Evolutionary conservation across 1,139 yeast species (phyloP).

Genomic region (Eremothecium cymbalariae): DNA sequence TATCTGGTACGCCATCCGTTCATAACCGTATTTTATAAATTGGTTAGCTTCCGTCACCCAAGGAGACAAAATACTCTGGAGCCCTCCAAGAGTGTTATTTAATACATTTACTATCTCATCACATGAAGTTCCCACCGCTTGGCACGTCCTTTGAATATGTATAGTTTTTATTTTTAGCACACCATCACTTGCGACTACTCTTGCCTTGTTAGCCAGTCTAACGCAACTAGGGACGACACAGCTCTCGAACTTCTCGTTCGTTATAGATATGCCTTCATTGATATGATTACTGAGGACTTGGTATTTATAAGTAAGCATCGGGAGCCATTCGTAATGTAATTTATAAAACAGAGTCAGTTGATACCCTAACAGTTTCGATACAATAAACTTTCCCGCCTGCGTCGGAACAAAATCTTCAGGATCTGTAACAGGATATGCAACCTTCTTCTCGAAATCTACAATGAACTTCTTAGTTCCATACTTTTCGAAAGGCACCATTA

Average conservation of each 20-base stretch:
- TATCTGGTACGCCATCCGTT: too few species aligned
- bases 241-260: too few species aligned
- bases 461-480: conserved; percentile 7
- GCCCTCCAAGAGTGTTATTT: neutral
- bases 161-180: neutral
- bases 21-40: too few species aligned
- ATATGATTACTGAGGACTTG: conserved; percentile 2
- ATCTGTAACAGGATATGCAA: conserved; percentile 9
- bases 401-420: conserved; percentile 1
- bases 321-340: conserved; percentile 3
- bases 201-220: too few species aligned
- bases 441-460: conserved; percentile 11
- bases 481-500: conserved; percentile 8
- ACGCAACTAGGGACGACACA: too few species aligned
- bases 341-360: conserved; percentile 1
- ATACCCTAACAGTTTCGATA: conserved; percentile 2
- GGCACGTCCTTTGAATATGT: neutral
- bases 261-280: neutral
- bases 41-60: too few species aligned
- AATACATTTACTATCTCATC: conserved; percentile 5
- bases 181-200: conserved; percentile 5
- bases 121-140: conserved; percentile 1
- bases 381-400: conserved; percentile 2
- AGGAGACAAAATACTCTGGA: too few species aligned
- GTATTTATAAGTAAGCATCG: conserved; percentile 2